Base-by-base conservation (phyloP, 768 basidiomycete genomes). In the Rhizopogon salebrosus region DNA sequence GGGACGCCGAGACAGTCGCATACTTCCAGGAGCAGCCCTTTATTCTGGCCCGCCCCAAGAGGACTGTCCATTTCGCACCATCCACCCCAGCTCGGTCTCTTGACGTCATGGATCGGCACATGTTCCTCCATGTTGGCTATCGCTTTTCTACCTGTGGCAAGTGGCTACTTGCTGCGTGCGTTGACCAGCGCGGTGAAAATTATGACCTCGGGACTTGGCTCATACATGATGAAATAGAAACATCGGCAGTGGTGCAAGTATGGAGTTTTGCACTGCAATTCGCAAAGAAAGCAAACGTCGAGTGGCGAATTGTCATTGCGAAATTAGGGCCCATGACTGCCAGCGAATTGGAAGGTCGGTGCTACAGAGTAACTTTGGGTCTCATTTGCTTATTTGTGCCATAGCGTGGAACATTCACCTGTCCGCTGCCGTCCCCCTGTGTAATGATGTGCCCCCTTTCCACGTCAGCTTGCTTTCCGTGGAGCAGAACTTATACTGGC, bases 151-250 rank as follows among this genome's bases (percentile, higher is more conserved):
- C 64, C 4, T 87, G 85, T 53, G 79, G 84, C 9, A 86, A 85
- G 64, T 93, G 91, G 92, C 73, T 92, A 6, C 63, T 89, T 16
- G 81, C 82, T n/a, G 75, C 81, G 27, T 87, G 84, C 60, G 71
- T 88, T 6, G 92, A 94, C 62, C 82, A 92, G 63, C 75, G 85
- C 1, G 92, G 89, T 2, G 89, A 93, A 63, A 81, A 77, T 14
- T 81, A 87, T 59, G 82, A 88, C 55, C 62, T 84, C 24, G 80
- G 78, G 7, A 80, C 86, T 7, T 88, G 87, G 84, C 62, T 85
- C 23, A 76, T 75, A n/a, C 79, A 80, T 39, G 75, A 77, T 9
- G 71, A 73, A 13, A 61, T 64, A 6, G 72, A 77, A 54, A 67
- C 68, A 13, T 80, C 80, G 54, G 66, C 80, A 3, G 76, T 85